These are phyloP conservation scores for Endotrypanum monterogeii DNA, from an alignment of 208 protist genomes.

Conservation along the genomic window DNA sequence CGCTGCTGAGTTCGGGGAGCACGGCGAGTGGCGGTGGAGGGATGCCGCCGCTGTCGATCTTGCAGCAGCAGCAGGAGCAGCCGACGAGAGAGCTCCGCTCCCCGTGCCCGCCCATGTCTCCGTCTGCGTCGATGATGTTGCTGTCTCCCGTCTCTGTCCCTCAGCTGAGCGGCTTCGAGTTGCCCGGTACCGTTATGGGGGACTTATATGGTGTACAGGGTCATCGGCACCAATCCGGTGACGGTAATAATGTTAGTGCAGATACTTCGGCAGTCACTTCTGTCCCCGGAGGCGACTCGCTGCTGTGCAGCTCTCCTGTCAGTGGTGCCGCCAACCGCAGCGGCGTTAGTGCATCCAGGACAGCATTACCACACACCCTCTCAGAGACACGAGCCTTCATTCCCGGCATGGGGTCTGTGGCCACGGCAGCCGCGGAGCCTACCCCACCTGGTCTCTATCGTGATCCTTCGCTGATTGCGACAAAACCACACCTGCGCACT, in stretches of 20 bases:
- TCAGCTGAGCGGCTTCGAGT: not conserved
- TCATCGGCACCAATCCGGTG: not conserved
- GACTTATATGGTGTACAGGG: not conserved
- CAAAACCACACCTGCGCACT: not conserved
- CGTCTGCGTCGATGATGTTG: not conserved
- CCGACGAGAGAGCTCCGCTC: not conserved
- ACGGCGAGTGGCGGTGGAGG: not conserved
- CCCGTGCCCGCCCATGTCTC: not conserved
- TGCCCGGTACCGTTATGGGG: not conserved
- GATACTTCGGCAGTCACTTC: not conserved
- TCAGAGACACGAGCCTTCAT: not conserved
- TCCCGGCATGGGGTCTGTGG: not conserved
- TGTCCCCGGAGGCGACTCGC: slow-evolving; percentile 1
- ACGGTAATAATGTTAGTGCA: not conserved
- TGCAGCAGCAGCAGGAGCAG: slow-evolving; percentile 5
- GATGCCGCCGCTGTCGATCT: not conserved
- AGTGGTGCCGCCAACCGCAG: not conserved
- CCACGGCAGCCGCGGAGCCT: not conserved
- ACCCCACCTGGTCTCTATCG: slow-evolving; percentile 2
- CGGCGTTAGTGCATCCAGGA: not conserved
- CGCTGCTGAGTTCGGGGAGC: not conserved
- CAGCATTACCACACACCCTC: not conserved
- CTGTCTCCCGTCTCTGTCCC: not conserved
- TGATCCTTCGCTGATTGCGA: not conserved
- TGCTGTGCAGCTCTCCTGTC: slow-evolving; percentile 5